Conservation (phyloP, 129 eudicot species). For the Lactuca saligna region DNA sequence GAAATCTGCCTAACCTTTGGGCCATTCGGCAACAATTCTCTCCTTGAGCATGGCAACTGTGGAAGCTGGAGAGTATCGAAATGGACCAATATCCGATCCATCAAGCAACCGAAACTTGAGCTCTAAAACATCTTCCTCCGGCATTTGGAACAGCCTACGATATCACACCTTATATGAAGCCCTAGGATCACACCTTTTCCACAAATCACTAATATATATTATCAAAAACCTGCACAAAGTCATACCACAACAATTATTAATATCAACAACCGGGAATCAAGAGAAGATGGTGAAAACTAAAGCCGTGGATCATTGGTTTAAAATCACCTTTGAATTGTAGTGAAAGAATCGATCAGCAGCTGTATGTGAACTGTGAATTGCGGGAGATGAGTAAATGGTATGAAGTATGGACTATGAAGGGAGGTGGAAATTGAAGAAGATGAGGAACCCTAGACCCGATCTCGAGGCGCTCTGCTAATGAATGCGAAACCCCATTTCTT, state of each 20-base stretch:
- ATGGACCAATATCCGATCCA: conserved; percentile 95
- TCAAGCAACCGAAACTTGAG: conserved; percentile 79
- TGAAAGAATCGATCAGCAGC: neutral
- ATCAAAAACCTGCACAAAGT: conserved; percentile 17
- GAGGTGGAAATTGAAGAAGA: conserved; percentile 24
- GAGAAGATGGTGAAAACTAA: neutral
- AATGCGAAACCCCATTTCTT: conserved; percentile 17
- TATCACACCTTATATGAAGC: neutral
- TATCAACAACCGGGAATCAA: conserved; percentile 1
- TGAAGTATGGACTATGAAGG: neutral
- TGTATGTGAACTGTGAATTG: conserved; percentile 9
- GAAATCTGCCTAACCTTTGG: conserved; percentile 64
- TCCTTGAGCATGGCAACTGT: conserved; percentile 85
- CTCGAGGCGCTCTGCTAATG: conserved; percentile 39
- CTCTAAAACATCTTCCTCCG: conserved; percentile 90
- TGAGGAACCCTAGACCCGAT: conserved; percentile 55
- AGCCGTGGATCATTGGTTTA: conserved; percentile 6
- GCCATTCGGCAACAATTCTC: conserved; percentile 85
- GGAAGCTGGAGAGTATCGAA: conserved; percentile 77
- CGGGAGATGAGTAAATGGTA: neutral
- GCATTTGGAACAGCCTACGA: conserved; percentile 51
- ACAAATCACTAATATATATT: conserved; percentile 6
- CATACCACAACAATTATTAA: conserved; percentile 1
- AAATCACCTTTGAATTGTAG: conserved; percentile 21
- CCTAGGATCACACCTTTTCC: conserved; percentile 17